Percentiles rank a stretch among this genome's conserved stretches.
Conservation (phyloP, 2,329 filamentous ascomycete species). For the Aspergillus sp. region DNA sequence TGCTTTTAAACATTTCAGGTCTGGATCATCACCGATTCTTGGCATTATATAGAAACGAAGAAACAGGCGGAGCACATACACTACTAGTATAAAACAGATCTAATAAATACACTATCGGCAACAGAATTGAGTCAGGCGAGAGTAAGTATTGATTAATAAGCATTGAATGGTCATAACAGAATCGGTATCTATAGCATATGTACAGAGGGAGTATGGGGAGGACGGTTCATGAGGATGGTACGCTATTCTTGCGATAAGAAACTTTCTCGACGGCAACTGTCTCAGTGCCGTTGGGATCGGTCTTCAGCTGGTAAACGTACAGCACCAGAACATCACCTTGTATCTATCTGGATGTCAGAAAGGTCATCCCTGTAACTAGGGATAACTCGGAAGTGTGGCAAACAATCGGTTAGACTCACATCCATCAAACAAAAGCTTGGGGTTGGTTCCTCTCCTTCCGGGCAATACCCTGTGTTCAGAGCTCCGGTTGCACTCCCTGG, state of each 20-base stretch:
- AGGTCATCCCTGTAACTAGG: not conserved
- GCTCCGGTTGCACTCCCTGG: constrained; percentile 68
- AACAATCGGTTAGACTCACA: constrained; percentile 58
- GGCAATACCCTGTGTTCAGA: constrained; percentile 60
- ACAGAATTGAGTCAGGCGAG: not conserved
- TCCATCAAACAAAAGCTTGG: constrained; percentile 98
- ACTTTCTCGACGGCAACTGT: constrained; percentile 84
- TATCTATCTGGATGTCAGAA: constrained; percentile 56
- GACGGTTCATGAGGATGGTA: constrained; percentile 52
- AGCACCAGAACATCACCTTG: constrained; percentile 94
- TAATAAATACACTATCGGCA: not conserved
- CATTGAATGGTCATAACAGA: not conserved
- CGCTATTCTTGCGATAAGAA: constrained; percentile 75
- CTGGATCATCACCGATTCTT: not conserved
- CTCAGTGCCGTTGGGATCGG: constrained; percentile 72
- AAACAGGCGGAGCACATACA: not conserved
- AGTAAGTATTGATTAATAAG: not conserved
- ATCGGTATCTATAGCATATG: constrained; percentile 28
- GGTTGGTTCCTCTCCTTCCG: constrained; percentile 66
- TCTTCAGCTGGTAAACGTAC: constrained; percentile 87
- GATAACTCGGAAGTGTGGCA: not conserved
- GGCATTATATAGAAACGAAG: not conserved
- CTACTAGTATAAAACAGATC: not conserved
- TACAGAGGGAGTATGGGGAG: constrained; percentile 25
- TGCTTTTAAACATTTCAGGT: not conserved